Base-by-base conservation (phyloP, 805 yeast species). In the Metschnikowia reukaufii region DNA sequence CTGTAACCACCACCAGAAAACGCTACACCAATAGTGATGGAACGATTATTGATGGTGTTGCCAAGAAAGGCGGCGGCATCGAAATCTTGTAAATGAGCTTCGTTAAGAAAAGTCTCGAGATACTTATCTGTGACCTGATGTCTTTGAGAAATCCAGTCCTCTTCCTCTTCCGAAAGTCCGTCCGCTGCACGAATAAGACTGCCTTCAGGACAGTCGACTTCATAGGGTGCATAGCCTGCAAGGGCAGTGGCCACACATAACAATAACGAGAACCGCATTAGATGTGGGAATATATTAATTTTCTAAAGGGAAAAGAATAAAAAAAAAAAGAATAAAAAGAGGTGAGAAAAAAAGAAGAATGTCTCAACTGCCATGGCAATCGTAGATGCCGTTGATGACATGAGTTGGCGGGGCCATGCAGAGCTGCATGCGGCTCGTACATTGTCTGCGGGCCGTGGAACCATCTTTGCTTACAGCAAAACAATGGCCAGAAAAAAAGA, bases 1-100 rank as follows among this genome's bases (percentile, higher is more conserved):
- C 97, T 77, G 64, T 87, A 89, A 3, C 96, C 96, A 61, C 97
- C 96, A 37, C 96, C 96, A 13, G 88, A 76, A 55, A 83, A 81
- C 6, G 89, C 73, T 18, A 71, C 47, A 4, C 81, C 90, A 36
- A 85, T 69, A 40, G 74, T 71, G 47, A 78, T 70, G 6, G 80
- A 59, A 32, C 66, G 58, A 40, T 47, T 49, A 56, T 73, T 66
- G 32, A 73, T 61, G 6, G 60, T 48, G 38, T 68, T 68, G 30
- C 48, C 44, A 39, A 76, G 56, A 50, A 70, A 81, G 0, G 56
- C 60, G 18, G 66, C 70, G 1, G 78, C 73, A 51, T 78, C 76
- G 50, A 77, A 77, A 56, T 76, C 78, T 13, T 68, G 61, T 63
- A 78, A 62, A 38, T 71, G 70, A 4, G 80, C 73, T 19, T 74